Conservation (phyloP, 2,329 filamentous ascomycete species). For the Alternaria tenuissima region DNA sequence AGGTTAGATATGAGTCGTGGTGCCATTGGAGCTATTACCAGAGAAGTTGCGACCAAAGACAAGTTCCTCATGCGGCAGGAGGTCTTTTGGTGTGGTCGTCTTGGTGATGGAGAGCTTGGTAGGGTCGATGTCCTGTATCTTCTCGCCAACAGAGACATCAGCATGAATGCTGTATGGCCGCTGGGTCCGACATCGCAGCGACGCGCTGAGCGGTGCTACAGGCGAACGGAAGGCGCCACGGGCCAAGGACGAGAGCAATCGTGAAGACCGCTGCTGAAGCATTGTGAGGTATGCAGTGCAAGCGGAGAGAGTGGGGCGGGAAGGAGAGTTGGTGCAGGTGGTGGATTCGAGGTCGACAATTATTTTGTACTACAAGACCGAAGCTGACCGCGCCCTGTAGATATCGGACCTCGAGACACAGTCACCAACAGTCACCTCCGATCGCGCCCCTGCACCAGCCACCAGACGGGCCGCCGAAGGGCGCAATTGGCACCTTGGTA, state of each 20-base stretch:
- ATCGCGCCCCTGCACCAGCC: slow-evolving; percentile 21
- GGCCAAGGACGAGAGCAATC: slow-evolving; percentile 45
- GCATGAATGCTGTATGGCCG: slow-evolving; percentile 60
- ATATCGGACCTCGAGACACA: slow-evolving; percentile 21
- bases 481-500: slow-evolving; percentile 25
- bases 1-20: slow-evolving; percentile 24
- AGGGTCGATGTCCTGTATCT: slow-evolving; percentile 76
- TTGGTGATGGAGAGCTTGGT: slow-evolving; percentile 76
- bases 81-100: slow-evolving; percentile 76
- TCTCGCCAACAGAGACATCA: slow-evolving; percentile 57
- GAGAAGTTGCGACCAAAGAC: slow-evolving; percentile 93
- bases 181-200: slow-evolving; percentile 56
- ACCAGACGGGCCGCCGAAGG: slow-evolving; percentile 17
- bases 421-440: slow-evolving; percentile 21
- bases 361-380: slow-evolving; percentile 36
- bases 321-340: slow-evolving; percentile 17
- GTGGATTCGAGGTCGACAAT: slow-evolving; percentile 20
- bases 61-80: slow-evolving; percentile 79
- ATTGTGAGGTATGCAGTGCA: slow-evolving; percentile 36
- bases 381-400: slow-evolving; percentile 34
- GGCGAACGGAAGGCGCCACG: slow-evolving; percentile 37
- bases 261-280: slow-evolving; percentile 48
- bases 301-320: slow-evolving; percentile 13
- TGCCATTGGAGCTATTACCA: slow-evolving; percentile 60
- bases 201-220: slow-evolving; percentile 48